Evolutionary conservation across 768 basidiomycete genomes (phyloP), one percentile per base, ranked within the genome.

Genomic region (Mycena galopus): DNA sequence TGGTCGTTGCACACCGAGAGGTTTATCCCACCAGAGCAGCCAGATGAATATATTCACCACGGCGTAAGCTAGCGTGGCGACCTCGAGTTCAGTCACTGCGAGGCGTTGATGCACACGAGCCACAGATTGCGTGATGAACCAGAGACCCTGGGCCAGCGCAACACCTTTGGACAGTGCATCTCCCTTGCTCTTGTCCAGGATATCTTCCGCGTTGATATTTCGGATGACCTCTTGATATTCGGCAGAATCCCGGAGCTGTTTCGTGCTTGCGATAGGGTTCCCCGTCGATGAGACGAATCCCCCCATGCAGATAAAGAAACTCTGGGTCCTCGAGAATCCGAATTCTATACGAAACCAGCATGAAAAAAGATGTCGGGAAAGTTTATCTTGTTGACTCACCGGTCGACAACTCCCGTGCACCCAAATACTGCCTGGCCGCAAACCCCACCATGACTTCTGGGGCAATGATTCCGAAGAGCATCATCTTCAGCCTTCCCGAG

Each of bases 1-100:
- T 3, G 77, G 79, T 16, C 62, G 67, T 11, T 69, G 73, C 0
- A 85, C 80, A 60, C 82, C 80, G 14, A 81, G 77, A 1, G 85
- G 85, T 72, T 86, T 86, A 33, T 78, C 42, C 84, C 82, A 85
- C 85, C 85, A 85, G 3, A 82, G 58, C 0, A 64, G 30, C 44
- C 44, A 47, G 44, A 47, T 47, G 6, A 47, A 47, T 19, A 47
- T 72, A 33, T 80, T 83, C n/a, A 84, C 73, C 12, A 78, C 51
- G 3, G 79, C 80, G 59, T 81, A 82, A 0, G 79, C 83, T 21
- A 84, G 37, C 2, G 85, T 86, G 6, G 80, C 73, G 16, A 85
- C 70, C 70, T 86, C 83, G 17, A 85, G 77, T 44, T 82, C 78
- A 9, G 82, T 83, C 16, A 83, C 53, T 2, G 80, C 75, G 25